Evolutionary conservation across 2,329 filamentous ascomycete genomes (phyloP).

Genomic region (Talaromyces sp.): DNA sequence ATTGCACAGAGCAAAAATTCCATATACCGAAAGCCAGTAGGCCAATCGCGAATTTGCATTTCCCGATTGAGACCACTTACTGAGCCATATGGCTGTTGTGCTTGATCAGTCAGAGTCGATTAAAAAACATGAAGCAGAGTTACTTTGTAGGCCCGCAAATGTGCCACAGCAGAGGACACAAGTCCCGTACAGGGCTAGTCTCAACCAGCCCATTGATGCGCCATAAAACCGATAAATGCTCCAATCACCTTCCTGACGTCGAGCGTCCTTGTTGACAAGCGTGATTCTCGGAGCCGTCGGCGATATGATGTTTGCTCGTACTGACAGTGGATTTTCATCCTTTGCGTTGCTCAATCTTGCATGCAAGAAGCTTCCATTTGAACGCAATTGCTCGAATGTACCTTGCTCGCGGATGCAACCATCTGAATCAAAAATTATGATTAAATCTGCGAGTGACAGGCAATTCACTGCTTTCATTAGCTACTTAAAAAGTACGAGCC

Average conservation of each 20-base stretch:
- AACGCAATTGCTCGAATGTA: constrained; percentile 26
- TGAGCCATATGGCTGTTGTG: constrained; percentile 10
- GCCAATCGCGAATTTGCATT: not conserved
- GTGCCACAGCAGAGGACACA: constrained; percentile 4
- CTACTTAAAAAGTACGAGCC: not conserved
- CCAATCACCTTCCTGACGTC: constrained; percentile 27
- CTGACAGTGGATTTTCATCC: not conserved
- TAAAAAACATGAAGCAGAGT: not conserved
- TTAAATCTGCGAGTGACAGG: constrained; percentile 41
- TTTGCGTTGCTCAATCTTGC: not conserved
- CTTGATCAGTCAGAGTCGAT: not conserved
- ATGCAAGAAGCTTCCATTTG: not conserved
- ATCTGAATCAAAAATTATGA: constrained; percentile 36
- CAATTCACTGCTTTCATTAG: constrained; percentile 29
- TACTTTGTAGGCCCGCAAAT: constrained; percentile 4
- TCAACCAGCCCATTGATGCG: constrained; percentile 2
- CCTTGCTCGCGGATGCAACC: constrained; percentile 43
- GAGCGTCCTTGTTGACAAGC: not conserved
- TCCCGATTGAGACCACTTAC: constrained; percentile 3
- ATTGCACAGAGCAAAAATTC: constrained; percentile 4
- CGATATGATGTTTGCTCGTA: not conserved
- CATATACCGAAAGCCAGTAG: constrained; percentile 11
- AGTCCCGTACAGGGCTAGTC: not conserved
- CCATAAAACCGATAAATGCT: constrained; percentile 26
- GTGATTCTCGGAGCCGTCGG: not conserved